phyloP scores from a whole-genome alignment of 768 basidiomycete species.

The Pisolithus microcarpus region DNA sequence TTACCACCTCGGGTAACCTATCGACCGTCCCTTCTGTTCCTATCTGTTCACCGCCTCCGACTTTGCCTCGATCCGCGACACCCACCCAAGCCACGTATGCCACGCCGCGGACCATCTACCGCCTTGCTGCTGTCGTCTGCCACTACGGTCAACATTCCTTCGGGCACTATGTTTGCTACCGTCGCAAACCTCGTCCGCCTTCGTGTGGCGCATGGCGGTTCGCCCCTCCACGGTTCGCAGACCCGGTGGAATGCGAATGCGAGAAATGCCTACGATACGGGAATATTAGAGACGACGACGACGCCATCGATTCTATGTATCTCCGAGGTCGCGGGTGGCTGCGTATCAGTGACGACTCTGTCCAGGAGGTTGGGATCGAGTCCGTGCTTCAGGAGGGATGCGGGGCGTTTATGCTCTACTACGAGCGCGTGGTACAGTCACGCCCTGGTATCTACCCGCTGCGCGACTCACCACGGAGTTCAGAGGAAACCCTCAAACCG shows the following conservation, averaged over 20 bases:
- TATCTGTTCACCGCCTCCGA: constrained; percentile 58
- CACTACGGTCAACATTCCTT: constrained; percentile 91
- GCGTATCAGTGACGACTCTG: constrained; percentile 79
- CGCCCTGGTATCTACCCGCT: constrained; percentile 28
- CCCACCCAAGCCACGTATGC: constrained; percentile 50
- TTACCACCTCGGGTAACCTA: constrained; percentile 74
- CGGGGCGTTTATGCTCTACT: constrained; percentile 88
- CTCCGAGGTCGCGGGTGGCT: constrained; percentile 70
- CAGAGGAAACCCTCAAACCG: constrained; percentile 62
- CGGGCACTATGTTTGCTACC: constrained; percentile 91
- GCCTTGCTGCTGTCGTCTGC: constrained; percentile 79
- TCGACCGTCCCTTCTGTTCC: constrained; percentile 62
- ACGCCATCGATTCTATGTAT: constrained; percentile 24
- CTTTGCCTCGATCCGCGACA: constrained; percentile 42
- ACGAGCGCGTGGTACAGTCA: constrained; percentile 59
- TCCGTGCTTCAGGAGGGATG: constrained; percentile 65
- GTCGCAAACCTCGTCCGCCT: constrained; percentile 65
- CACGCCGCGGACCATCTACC: constrained; percentile 66
- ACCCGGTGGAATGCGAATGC: constrained; percentile 42
- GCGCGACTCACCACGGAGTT: constrained; percentile 37
- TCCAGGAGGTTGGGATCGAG: constrained; percentile 69
- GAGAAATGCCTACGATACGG: constrained; percentile 39
- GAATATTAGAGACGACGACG: constrained; percentile 54
- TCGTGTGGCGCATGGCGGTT: constrained; percentile 33
- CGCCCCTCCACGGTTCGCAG: constrained; percentile 31